Evolutionary conservation across 2,329 filamentous ascomycete species (phyloP).

Genomic region (Cladobotryum protrusum): DNA sequence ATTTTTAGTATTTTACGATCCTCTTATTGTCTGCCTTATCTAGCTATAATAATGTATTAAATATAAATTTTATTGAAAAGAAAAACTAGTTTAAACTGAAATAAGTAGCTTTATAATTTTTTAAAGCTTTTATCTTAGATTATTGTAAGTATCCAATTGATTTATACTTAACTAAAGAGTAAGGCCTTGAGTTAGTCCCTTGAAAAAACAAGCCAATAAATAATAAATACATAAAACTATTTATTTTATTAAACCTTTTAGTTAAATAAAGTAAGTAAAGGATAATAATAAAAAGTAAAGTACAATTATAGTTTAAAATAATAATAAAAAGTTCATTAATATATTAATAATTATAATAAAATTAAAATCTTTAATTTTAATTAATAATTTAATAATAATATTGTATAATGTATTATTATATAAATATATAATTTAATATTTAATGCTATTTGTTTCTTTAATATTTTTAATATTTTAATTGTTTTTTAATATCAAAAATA

Average conservation of each 20-base stretch:
- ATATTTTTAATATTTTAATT: not conserved
- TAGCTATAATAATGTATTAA: constrained; percentile 2
- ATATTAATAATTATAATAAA: not conserved
- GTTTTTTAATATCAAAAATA: not conserved
- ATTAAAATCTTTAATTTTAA: not conserved
- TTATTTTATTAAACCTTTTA: constrained; percentile 2
- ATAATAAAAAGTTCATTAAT: constrained; percentile 1
- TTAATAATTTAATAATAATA: not conserved
- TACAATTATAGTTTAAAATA: not conserved
- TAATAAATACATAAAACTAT: not conserved
- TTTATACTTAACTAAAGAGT: not conserved
- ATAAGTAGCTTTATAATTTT: not conserved
- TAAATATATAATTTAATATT: not conserved
- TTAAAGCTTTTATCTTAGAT: not conserved
- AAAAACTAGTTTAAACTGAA: not conserved
- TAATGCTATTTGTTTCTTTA: not conserved
- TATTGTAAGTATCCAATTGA: not conserved
- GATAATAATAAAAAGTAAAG: constrained; percentile 1
- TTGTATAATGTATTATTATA: not conserved
- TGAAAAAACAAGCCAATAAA: not conserved
- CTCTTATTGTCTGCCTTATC: constrained; percentile 1
- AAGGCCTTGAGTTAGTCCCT: no score
- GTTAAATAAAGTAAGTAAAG: not conserved
- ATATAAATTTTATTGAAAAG: not conserved
- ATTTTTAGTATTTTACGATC: constrained; percentile 1